Conservation (phyloP, 805 yeast genomes). For the Metschnikowia kunwiensis region DNA sequence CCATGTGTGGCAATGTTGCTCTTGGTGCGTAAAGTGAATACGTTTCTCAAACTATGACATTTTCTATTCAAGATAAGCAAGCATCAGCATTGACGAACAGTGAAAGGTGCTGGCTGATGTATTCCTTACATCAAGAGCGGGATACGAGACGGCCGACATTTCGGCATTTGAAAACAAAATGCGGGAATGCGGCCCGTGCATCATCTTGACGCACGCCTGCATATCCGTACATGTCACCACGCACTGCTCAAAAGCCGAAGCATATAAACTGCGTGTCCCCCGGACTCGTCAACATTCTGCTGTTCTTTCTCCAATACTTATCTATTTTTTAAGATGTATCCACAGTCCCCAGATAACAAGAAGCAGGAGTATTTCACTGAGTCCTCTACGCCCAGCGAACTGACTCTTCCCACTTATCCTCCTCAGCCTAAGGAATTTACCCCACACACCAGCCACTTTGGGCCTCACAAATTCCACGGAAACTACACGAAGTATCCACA, state of each 20-base stretch:
- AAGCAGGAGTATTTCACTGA: conserved; percentile 2
- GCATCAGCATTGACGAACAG: no score
- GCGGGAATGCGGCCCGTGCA: conserved; percentile 1
- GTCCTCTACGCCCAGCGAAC: conserved; percentile 4
- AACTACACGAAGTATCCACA: not conserved
- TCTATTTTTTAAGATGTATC: conserved; percentile 1
- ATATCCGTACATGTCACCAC: conserved; percentile 1
- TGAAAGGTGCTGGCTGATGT: no score
- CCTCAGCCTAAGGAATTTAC: conserved; percentile 1
- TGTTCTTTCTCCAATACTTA: no score
- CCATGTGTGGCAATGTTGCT: no score
- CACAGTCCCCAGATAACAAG: conserved; percentile 5
- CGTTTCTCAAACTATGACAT: no score
- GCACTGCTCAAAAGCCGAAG: conserved; percentile 11
- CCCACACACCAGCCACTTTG: not conserved
- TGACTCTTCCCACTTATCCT: conserved; percentile 5
- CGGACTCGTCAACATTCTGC: no score
- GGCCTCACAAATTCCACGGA: not conserved
- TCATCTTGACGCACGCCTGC: conserved; percentile 1
- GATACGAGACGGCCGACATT: no score
- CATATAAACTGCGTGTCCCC: conserved; percentile 4
- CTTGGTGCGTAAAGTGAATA: no score
- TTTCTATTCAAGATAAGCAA: no score
- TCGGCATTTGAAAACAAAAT: conserved; percentile 1
- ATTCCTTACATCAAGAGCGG: no score